Conservation (phyloP, 345 rosid species). For the Cardamine occulta region DNA sequence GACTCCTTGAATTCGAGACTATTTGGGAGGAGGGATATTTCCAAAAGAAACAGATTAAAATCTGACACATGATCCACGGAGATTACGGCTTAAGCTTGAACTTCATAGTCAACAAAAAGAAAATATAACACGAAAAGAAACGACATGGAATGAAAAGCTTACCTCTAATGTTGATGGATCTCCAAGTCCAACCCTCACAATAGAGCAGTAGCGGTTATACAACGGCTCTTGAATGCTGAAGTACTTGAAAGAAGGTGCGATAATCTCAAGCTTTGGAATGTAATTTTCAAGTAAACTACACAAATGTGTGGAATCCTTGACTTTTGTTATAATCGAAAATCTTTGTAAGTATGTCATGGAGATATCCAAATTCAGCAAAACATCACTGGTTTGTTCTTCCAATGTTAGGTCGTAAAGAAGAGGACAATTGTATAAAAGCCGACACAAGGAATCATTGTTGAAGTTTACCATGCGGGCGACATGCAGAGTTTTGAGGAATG, state of each 20-base stretch:
- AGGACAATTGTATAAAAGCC: conserved; percentile 8
- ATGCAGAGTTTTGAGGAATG: conserved; percentile 10
- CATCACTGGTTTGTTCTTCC: not conserved
- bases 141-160: not conserved
- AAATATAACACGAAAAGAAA: not conserved
- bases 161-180: not conserved
- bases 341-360: not conserved
- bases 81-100: too few species aligned
- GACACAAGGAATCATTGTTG: not conserved
- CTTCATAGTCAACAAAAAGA: too few species aligned
- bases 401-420: not conserved
- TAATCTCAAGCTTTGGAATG: not conserved
- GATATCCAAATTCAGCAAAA: not conserved
- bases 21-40: too few species aligned
- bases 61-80: too few species aligned
- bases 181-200: not conserved
- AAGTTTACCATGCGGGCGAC: not conserved
- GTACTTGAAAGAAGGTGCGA: conserved; percentile 2
- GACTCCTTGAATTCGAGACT: too few species aligned
- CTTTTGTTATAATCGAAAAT: not conserved
- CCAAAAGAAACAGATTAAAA: too few species aligned
- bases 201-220: not conserved
- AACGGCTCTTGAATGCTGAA: not conserved
- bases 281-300: not conserved
- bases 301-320: not conserved